phyloP scores from a whole-genome alignment of 2,329 filamentous ascomycete genomes.

The Nigrospora oryzae region DNA sequence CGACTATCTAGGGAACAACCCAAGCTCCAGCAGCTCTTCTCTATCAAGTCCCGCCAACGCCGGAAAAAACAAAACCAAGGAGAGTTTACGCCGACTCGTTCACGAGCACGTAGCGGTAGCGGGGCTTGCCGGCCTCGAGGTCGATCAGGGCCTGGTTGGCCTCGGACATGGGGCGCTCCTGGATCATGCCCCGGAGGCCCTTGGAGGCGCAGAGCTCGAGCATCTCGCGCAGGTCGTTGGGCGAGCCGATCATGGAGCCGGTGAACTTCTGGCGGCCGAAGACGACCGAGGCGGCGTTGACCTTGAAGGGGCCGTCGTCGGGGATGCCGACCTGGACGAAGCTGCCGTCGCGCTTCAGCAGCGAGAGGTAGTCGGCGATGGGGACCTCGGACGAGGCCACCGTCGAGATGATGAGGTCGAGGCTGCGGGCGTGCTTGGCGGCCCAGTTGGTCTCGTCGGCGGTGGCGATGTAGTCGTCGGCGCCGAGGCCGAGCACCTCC shows the following conservation, averaged over 20 bases:
- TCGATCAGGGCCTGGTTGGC: constrained; percentile 31
- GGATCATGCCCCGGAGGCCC: constrained; percentile 39
- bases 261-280: constrained; percentile 38
- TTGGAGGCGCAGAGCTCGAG: constrained; percentile 37
- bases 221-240: constrained; percentile 41
- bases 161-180: constrained; percentile 33
- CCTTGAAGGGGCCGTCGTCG: constrained; percentile 29
- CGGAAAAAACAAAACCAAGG: too few species aligned
- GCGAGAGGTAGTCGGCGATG: constrained; percentile 44
- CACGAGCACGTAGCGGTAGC: constrained; percentile 17
- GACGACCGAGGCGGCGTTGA: constrained; percentile 16
- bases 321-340: constrained; percentile 60
- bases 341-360: constrained; percentile 47
- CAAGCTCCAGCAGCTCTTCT: too few species aligned
- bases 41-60: too few species aligned
- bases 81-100: constrained; percentile 8
- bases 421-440: constrained; percentile 33
- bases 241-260: constrained; percentile 31
- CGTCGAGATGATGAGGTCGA: constrained; percentile 47
- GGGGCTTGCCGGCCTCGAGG: constrained; percentile 33
- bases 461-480: constrained; percentile 23
- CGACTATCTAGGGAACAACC: too few species aligned
- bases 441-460: constrained; percentile 42
- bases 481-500: constrained; percentile 43
- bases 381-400: constrained; percentile 42